Evolutionary conservation across 106 monocot species (phyloP), one percentile per base, ranked within the genome.

Genomic region (Acorus gramineus): DNA sequence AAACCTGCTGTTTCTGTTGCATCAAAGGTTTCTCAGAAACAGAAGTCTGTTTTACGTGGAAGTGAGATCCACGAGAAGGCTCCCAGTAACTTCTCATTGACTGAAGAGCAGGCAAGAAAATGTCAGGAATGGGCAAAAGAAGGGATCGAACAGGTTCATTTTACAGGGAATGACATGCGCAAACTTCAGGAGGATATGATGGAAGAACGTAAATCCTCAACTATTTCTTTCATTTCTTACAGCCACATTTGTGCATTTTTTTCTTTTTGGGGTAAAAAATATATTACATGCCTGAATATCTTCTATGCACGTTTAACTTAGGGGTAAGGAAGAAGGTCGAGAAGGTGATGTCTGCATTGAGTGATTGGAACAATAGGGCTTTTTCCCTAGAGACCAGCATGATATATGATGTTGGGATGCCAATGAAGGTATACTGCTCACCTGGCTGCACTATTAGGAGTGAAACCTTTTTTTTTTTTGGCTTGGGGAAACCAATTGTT

Each of bases 111-210:
- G 14, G 56, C 66, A 43, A 68, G 64, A 53, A 79, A 67, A 53
- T 83, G 83, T 54, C 65, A 70, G 4, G 90, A 83, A 66, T 90
- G 86, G 86, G 90, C 77, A 13, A 78, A 81, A 66, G 86, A 86
- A 55, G 80, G 77, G 49, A 74, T 73, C 57, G 90, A 86, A 63
- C 67, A 56, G 13, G 52, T 57, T 14, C 78, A 72, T 44, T 90
- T 71, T 55, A 78, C 85, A 10, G 78, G 73, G 49, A 86, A 82
- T 79, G 81, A 91, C 57, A 11, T 64, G 11, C 69, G 73, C 9
- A 79, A 81, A 4, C 60, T 74, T 44, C 59, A 78, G 6, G 66
- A 52, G 47, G 76, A 83, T 14, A 52, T n/a, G 6, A 56, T 49
- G 8, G 83, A 84, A 53, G 62, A 84, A 77, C 69, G 90, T 91